Conservation (phyloP, 208 protist species). For the Blechomonas ayalai region DNA sequence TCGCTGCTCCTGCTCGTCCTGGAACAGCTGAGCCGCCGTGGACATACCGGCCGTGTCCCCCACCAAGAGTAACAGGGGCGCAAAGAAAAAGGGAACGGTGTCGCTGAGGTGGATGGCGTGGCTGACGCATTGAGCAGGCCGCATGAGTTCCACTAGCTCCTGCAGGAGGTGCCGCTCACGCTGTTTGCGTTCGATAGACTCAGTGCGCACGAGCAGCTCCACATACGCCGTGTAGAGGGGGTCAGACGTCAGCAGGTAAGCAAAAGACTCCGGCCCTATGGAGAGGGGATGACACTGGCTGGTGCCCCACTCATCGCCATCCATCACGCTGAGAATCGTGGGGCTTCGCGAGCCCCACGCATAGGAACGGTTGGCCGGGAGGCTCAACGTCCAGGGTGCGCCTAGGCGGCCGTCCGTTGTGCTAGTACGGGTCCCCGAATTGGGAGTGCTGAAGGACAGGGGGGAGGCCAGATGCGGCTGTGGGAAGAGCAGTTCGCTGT, state of each 20-base stretch:
- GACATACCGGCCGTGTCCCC: slow-evolving; percentile 20
- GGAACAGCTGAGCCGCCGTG: slow-evolving; percentile 54
- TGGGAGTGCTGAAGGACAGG: no score
- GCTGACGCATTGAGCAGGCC: slow-evolving; percentile 13
- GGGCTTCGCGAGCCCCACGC: no score
- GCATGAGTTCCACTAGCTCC: slow-evolving; percentile 23
- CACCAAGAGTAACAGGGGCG: slow-evolving; percentile 40
- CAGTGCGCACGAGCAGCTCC: slow-evolving; percentile 42
- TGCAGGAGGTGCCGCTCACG: slow-evolving; percentile 30
- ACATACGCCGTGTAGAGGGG: slow-evolving; percentile 32
- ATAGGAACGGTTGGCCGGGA: no score
- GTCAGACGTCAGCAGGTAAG: no score
- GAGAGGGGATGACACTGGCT: no score
- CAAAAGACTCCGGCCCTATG: background rate
- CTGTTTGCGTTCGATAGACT: slow-evolving; percentile 52
- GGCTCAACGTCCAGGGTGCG: no score
- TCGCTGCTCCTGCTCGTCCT: slow-evolving; percentile 35
- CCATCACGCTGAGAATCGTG: no score
- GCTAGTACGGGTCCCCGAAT: no score
- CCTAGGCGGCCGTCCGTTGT: no score
- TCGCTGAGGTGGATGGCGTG: slow-evolving; percentile 7
- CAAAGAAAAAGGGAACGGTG: slow-evolving; percentile 47
- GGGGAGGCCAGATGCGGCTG: no score
- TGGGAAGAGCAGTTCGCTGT: no score
- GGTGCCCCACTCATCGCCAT: no score